These are phyloP conservation scores for Starmerella vaccinii DNA, from an alignment of 805 yeast genomes.

Conservation along the genomic window DNA sequence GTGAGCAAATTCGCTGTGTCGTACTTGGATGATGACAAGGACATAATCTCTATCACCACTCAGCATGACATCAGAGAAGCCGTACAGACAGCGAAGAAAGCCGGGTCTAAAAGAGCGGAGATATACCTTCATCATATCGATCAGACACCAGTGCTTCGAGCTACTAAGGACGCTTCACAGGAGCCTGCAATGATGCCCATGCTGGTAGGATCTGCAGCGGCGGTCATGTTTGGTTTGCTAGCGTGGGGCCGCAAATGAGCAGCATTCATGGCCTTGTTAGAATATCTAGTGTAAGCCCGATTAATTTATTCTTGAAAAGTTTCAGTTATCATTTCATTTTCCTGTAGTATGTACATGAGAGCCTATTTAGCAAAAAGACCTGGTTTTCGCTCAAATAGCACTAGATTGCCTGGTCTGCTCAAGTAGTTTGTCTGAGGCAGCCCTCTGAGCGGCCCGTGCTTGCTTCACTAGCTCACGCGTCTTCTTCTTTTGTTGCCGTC, in stretches of 20 bases:
- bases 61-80: slow-evolving; percentile 68
- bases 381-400: neutral
- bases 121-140: slow-evolving; percentile 61
- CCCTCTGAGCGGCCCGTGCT: slow-evolving; percentile 35
- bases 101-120: slow-evolving; percentile 54
- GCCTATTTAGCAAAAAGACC: neutral
- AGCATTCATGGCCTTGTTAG: neutral
- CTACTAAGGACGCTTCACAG: slow-evolving; percentile 2
- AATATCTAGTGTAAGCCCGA: neutral
- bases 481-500: slow-evolving; percentile 37
- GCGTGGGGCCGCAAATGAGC: slow-evolving; percentile 19
- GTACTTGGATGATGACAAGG: slow-evolving; percentile 77
- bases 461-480: slow-evolving; percentile 40
- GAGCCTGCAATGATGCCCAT: slow-evolving; percentile 18
- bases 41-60: slow-evolving; percentile 63
- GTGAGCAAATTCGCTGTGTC: slow-evolving; percentile 50
- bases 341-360: neutral
- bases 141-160: slow-evolving; percentile 18
- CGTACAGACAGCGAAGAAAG: slow-evolving; percentile 43
- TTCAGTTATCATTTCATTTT: neutral
- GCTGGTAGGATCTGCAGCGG: slow-evolving; percentile 20
- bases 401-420: neutral
- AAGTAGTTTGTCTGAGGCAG: slow-evolving; percentile 23
- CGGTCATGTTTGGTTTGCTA: slow-evolving; percentile 18
- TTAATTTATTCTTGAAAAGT: neutral